phyloP scores from a whole-genome alignment of 192 early-diverging fungal species.

The Entomortierella lignicola region DNA sequence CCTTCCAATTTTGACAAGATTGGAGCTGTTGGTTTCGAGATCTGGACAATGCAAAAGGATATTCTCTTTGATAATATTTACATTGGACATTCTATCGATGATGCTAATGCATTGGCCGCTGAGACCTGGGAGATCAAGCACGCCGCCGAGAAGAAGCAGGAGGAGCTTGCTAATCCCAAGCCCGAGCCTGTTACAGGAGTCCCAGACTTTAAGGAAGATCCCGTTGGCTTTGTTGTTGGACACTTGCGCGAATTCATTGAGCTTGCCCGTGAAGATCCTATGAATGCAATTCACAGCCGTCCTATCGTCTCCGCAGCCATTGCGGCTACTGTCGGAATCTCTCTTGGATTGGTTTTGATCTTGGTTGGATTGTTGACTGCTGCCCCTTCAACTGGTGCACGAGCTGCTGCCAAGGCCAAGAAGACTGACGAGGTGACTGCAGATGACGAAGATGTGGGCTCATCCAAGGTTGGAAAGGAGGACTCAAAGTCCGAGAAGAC shows the following conservation, averaged over 20 bases:
- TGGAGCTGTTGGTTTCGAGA: slow-evolving; percentile 87
- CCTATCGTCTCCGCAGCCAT: slow-evolving; percentile 49
- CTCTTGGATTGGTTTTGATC: slow-evolving; percentile 42
- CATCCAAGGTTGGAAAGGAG: slow-evolving; percentile 2
- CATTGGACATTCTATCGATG: slow-evolving; percentile 76
- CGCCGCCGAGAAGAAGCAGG: slow-evolving; percentile 71
- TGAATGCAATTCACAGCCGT: slow-evolving; percentile 51
- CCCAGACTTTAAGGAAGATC: slow-evolving; percentile 50
- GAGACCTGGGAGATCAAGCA: slow-evolving; percentile 86
- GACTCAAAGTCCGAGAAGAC: slow-evolving; percentile 11
- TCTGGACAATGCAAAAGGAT: slow-evolving; percentile 93
- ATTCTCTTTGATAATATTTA: slow-evolving; percentile 95
- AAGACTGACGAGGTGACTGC: no score
- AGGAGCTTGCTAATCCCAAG: slow-evolving; percentile 58
- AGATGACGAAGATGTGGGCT: slow-evolving; percentile 39
- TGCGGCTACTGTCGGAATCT: slow-evolving; percentile 32
- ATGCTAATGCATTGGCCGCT: slow-evolving; percentile 77
- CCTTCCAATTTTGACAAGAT: slow-evolving; percentile 86
- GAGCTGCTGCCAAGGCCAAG: slow-evolving; percentile 45
- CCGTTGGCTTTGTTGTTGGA: slow-evolving; percentile 33
- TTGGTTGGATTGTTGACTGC: slow-evolving; percentile 48
- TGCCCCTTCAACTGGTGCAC: slow-evolving; percentile 5
- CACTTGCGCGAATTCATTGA: slow-evolving; percentile 52
- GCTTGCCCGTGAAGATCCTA: slow-evolving; percentile 48
- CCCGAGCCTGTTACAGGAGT: slow-evolving; percentile 4